These are phyloP conservation scores for Penicillium sp. DNA, from an alignment of 2,329 filamentous ascomycete species.

Conservation along the genomic window DNA sequence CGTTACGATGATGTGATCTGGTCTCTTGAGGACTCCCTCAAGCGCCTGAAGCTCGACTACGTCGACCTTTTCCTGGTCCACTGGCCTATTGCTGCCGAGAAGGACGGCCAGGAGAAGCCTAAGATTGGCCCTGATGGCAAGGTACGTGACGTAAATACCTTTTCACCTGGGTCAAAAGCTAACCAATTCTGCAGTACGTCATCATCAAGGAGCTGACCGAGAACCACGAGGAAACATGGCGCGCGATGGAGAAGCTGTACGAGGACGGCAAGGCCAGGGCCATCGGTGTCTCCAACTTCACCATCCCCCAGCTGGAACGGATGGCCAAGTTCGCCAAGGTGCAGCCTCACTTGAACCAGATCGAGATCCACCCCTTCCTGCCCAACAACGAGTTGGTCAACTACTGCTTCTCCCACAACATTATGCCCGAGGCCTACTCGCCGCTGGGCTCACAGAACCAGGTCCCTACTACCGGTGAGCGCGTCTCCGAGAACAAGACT, in stretches of 20 bases:
- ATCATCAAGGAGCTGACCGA: constrained; percentile 62
- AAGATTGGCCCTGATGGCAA: constrained; percentile 51
- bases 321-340: constrained; percentile 44
- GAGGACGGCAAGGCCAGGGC: constrained; percentile 59
- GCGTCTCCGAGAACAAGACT: constrained; percentile 55
- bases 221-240: constrained; percentile 61
- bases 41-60: constrained; percentile 64
- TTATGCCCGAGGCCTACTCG: constrained; percentile 43
- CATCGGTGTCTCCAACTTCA: constrained; percentile 77
- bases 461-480: constrained; percentile 64
- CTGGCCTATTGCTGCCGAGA: constrained; percentile 51
- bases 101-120: constrained; percentile 44
- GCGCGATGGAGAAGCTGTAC: constrained; percentile 60
- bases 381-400: constrained; percentile 43
- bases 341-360: constrained; percentile 44
- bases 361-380: constrained; percentile 48
- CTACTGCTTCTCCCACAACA: constrained; percentile 41
- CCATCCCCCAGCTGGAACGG: constrained; percentile 47
- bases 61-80: constrained; percentile 64
- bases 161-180: constrained; percentile 1
- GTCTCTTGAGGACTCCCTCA: constrained; percentile 57
- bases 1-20: constrained; percentile 46
- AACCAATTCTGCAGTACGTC: constrained; percentile 45
- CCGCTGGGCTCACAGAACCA: constrained; percentile 62
- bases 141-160: constrained; percentile 27